Conservation (phyloP, 805 yeast genomes). For the Candida methanosorbosa region DNA sequence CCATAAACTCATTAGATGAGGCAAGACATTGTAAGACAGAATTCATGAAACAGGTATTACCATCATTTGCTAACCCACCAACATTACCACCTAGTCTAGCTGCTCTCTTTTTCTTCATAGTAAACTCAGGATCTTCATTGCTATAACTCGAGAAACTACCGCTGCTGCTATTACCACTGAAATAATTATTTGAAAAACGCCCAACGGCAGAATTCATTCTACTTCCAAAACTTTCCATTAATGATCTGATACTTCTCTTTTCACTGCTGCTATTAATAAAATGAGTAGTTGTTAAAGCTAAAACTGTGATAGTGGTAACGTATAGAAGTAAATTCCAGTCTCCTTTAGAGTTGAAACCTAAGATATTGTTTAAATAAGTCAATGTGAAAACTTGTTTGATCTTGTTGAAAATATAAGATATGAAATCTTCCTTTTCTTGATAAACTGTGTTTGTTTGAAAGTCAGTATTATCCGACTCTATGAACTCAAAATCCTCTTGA, state of each 20-base stretch:
- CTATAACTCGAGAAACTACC: slow-evolving; percentile 4
- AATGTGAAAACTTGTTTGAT: too few relatives aligned
- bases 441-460: too few relatives aligned
- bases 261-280: not conserved
- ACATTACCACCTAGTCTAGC: slow-evolving; percentile 57
- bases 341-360: not conserved
- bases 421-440: too few relatives aligned
- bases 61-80: slow-evolving; percentile 85
- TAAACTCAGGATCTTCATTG: slow-evolving; percentile 12
- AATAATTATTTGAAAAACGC: not conserved
- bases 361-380: too few relatives aligned
- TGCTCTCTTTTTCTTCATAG: slow-evolving; percentile 25
- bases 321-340: slow-evolving; percentile 12
- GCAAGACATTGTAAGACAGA: slow-evolving; percentile 80
- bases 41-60: slow-evolving; percentile 93
- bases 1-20: slow-evolving; percentile 51
- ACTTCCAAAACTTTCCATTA: slow-evolving; percentile 6
- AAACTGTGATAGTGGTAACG: slow-evolving; percentile 11
- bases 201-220: slow-evolving; percentile 3
- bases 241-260: not conserved
- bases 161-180: slow-evolving; percentile 10
- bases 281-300: slow-evolving; percentile 10
- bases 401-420: too few relatives aligned
- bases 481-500: too few relatives aligned
- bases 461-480: too few relatives aligned